Evolutionary conservation across 148 eudicot species (phyloP), one percentile per base, ranked within the genome.

Genomic region (Fallopia convolvulus): DNA sequence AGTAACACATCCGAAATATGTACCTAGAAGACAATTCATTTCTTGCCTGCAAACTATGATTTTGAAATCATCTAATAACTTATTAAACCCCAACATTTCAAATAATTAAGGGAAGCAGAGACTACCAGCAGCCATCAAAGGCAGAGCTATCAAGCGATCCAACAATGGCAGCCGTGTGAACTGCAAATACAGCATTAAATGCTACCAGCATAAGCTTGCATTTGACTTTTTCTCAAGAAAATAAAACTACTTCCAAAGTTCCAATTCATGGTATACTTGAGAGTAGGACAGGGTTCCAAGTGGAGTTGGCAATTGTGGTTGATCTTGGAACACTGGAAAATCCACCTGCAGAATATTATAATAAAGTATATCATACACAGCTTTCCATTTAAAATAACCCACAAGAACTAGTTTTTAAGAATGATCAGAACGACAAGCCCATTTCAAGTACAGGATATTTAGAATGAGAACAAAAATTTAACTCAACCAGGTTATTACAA

Each of bases 101-200:
- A 36, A 36, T 36, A 36, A 36, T 36, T 15, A 48, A 48, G 11
- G 26, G 60, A 55, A n/a, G 60, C 20, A 55, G 6, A 18, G 60
- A 73, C 66, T 83, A 91, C 97, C 85, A 60, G 93, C 91, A 81
- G 93, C 91, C 86, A 84, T 81, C 41, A 91, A 72, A 77, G 97
- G 96, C 83, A 91, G 85, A 48, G 85, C 73, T 70, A 89, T 80
- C 78, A 91, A 72, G 39, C 73, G 86, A 83, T 91, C 97, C 75
- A 87, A 83, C 81, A 85, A 53, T 36, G 90, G 87, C 11, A 91
- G 81, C 32, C 80, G 90, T 58, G 80, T 70, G 77, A 91, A 89
- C 97, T 91, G 83, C 83, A 83, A 68, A 80, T 53, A 48, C 23
- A 53, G 36, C 60, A 49, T 50, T 9, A 33, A 52, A 56, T 49